Evolutionary conservation across 192 early-diverging fungal genomes (phyloP), one percentile per base, ranked within the genome.

Genomic region (Umbelopsis sp.): DNA sequence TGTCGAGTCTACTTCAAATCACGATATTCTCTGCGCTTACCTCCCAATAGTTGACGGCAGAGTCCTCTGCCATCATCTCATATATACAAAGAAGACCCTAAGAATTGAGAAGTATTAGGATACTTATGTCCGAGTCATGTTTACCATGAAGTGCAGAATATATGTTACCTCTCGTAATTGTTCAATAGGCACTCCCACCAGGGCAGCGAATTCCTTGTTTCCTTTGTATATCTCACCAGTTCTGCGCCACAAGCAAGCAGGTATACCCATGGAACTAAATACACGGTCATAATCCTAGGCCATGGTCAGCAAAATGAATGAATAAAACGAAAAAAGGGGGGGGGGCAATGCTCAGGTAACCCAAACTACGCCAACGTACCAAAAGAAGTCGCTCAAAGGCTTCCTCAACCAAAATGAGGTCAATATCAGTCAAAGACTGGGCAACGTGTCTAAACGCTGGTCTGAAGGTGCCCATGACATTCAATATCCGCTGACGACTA

Each of bases 201-300:
- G 82, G 2, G 90, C 79, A 1, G 95, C 96, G 86, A 98, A 98
- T 84, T 97, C 95, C 68, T 94, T 90, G 84, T 97, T 98, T 34
- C 93, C 91, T 76, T 96, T 97, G 87, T 93, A 97, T 38, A 98
- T 98, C 78, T 98, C 95, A 50, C 97, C 97, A 1, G 96, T 97
- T 47, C 97, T 87, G 26, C 97, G 87, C 97, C 97, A 98, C 38
- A 98, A 81, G 72, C 94, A 95, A n/a, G 94, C 91, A 0, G 97
- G 96, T 65, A 98, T 92, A 51, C 96, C 97, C 93, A 98, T 97
- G 22, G 92, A 85, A 34, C 92, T 94, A 76, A 98, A 98, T 49
- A 97, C 92, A 66, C 93, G 90, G 81, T 98, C 97, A 71, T 98
- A 98, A 78, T 97, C 97, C 87, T 88, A 78, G 32, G 17, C n/a